phyloP scores from a whole-genome alignment of 441 rosid genomes.

The Melastoma candidum region DNA sequence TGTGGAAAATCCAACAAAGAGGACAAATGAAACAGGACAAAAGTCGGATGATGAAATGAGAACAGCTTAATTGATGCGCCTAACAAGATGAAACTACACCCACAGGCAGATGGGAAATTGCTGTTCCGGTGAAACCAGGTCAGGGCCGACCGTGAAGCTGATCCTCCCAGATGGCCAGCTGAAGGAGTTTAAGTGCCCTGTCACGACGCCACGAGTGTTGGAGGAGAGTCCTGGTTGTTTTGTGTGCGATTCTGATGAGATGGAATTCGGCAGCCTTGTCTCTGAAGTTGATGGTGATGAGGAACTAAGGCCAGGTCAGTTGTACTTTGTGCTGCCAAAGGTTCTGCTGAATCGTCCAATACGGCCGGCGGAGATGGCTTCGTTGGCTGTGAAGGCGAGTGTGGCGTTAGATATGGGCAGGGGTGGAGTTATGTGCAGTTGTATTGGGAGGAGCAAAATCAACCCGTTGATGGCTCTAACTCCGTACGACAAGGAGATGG shows the following conservation, averaged over 20 bases:
- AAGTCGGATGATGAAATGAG: not conserved
- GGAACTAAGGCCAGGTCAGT: constrained; percentile 23
- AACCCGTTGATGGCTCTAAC: constrained; percentile 1
- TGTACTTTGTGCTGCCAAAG: constrained; percentile 24
- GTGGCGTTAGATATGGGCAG: not conserved
- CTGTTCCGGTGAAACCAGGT: constrained; percentile 20
- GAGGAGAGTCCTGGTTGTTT: constrained; percentile 20
- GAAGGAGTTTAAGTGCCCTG: constrained; percentile 21
- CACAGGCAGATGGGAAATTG: constrained; percentile 24
- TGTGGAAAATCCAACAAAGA: too few relatives aligned
- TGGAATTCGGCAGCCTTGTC: constrained; percentile 13
- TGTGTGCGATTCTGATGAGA: constrained; percentile 22
- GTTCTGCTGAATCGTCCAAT: constrained; percentile 12
- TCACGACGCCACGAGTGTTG: constrained; percentile 14
- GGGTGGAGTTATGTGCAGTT: constrained; percentile 2
- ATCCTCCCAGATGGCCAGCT: constrained; percentile 31
- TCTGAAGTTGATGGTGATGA: constrained; percentile 12
- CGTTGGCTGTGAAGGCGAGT: constrained; percentile 22
- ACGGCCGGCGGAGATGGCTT: constrained; percentile 14
- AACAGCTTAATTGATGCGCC: not conserved
- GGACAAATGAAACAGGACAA: too few relatives aligned
- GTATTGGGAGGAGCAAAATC: constrained; percentile 11
- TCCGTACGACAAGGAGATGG: not conserved
- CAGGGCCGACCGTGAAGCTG: constrained; percentile 25
- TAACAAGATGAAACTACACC: not conserved